Evolutionary conservation across 176 grass and related monocot genomes (phyloP).

Genomic region (Cenchrus fungigraminus): DNA sequence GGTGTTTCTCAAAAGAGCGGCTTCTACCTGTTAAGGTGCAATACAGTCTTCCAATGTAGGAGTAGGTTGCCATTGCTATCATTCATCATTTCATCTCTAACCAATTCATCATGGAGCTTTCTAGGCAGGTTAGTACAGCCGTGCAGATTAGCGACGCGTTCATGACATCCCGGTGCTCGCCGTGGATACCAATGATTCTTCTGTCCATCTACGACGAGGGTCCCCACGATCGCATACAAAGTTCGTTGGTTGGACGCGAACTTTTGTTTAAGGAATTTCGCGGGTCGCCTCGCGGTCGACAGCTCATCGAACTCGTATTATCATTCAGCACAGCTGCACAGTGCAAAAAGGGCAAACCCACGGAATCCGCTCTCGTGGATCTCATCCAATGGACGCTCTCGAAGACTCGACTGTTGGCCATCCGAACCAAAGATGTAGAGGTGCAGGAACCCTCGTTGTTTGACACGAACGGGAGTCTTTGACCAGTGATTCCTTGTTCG

Average conservation of each 20-base stretch:
- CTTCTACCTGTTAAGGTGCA: conserved; percentile 19
- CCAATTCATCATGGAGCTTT: background rate
- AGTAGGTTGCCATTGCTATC: background rate
- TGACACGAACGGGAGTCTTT: background rate
- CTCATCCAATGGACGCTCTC: background rate
- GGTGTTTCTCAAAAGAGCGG: background rate
- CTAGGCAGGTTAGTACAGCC: background rate
- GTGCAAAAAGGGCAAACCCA: background rate
- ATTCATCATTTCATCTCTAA: background rate
- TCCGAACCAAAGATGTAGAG: background rate
- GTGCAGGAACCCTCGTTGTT: conserved; percentile 4
- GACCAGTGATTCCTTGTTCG: background rate
- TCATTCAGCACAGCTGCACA: background rate
- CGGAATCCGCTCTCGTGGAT: conserved; percentile 19
- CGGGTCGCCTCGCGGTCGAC: conserved; percentile 9
- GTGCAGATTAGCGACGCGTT: background rate
- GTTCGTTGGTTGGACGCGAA: background rate
- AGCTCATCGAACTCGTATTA: conserved; percentile 13
- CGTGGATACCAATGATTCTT: conserved; percentile 25
- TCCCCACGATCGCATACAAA: conserved; percentile 7
- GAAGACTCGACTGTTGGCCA: background rate
- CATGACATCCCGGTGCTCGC: background rate
- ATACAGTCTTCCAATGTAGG: background rate
- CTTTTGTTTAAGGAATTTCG: conserved; percentile 36
- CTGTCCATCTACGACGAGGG: background rate